Conservation (phyloP, 169 alveolate genomes). For the Plasmodium berghei region DNA sequence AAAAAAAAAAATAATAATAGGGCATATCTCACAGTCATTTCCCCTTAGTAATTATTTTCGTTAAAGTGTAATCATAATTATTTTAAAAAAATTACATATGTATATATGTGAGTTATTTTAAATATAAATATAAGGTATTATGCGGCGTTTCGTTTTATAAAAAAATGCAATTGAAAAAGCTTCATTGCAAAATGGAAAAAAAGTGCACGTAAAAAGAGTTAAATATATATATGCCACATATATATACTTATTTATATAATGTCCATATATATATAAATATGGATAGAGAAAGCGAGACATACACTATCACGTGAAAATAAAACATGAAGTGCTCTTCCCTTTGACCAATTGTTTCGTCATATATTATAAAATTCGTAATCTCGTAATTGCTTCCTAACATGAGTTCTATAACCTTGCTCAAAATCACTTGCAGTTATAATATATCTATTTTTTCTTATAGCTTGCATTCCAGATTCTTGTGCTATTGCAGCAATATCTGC, state of each 20-base stretch:
- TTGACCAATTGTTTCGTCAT: neutral
- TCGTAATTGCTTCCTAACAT: conserved; percentile 91
- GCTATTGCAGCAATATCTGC: conserved; percentile 99
- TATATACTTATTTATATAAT: neutral
- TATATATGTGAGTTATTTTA: no score
- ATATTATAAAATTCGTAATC: conserved; percentile 92
- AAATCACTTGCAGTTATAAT: conserved; percentile 91
- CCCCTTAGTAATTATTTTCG: no score
- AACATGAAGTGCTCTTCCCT: neutral
- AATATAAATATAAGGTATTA: neutral
- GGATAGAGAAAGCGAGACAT: neutral
- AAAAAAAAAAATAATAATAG: no score
- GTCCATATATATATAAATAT: neutral
- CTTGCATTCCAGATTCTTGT: conserved; percentile 99
- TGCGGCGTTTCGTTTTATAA: neutral
- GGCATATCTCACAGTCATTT: no score
- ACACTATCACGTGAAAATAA: neutral
- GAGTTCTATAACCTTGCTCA: conserved; percentile 94
- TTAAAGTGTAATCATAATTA: no score
- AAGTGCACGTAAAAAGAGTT: neutral
- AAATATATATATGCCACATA: neutral
- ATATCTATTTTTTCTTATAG: conserved; percentile 97
- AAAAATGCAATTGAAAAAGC: neutral
- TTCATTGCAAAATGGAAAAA: neutral
- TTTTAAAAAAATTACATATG: no score